These are phyloP conservation scores for Leishmania major DNA, from an alignment of 208 protist genomes.

Conservation along the genomic window DNA sequence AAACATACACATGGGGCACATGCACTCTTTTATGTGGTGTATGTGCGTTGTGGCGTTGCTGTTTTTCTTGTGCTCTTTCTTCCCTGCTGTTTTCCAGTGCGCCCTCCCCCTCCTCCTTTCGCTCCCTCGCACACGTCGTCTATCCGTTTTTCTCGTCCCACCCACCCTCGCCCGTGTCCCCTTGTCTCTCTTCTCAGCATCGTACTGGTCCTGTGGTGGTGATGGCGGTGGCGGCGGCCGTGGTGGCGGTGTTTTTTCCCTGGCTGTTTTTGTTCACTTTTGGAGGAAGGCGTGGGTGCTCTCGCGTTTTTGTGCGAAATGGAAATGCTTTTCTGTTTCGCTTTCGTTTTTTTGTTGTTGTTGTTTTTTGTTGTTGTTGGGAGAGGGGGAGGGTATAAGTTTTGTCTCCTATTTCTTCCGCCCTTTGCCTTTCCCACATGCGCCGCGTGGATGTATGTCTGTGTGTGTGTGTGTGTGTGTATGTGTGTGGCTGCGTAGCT, in stretches of 20 bases:
- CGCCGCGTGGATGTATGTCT: neutral
- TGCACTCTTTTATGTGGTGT: conserved; percentile 9
- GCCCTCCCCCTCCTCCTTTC: neutral
- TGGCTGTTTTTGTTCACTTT: no score
- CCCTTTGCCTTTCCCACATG: neutral
- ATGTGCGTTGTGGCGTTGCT: neutral
- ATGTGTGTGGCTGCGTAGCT: neutral
- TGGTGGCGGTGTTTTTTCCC: no score
- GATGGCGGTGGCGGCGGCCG: no score
- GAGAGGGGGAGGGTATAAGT: no score
- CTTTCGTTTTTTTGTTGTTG: neutral
- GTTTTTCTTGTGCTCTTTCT: neutral
- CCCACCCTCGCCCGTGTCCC: neutral
- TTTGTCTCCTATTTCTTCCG: neutral
- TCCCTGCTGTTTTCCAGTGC: neutral
- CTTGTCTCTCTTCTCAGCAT: neutral
- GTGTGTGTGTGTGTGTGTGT: no score
- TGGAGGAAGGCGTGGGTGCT: neutral
- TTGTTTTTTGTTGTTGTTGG: no score
- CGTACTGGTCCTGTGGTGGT: neutral
- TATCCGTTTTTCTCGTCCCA: neutral
- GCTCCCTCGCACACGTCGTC: neutral
- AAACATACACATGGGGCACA: neutral
- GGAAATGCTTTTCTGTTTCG: neutral
- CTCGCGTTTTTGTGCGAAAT: neutral